Evolutionary conservation across 768 basidiomycete genomes (phyloP), one percentile per base, ranked within the genome.

Genomic region (Amyloporia xantha): DNA sequence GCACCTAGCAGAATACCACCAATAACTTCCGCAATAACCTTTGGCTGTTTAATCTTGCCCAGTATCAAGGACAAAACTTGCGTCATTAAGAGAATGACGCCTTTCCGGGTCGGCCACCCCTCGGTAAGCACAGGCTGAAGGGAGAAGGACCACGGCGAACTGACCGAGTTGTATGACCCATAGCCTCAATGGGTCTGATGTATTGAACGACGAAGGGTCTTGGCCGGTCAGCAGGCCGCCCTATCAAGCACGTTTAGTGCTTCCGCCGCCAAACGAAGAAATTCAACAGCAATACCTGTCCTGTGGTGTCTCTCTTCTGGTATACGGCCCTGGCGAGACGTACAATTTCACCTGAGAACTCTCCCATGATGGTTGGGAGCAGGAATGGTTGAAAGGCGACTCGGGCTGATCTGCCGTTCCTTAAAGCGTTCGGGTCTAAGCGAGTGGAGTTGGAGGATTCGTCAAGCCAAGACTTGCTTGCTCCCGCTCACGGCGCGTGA

Each of bases 1-100:
- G 61, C 66, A 72, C 87, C 87, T 11, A 95, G 74, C n/a, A 97
- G 57, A 54, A 97, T 92, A 6, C 95, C 94, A 4, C 88, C 92
- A 28, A 96, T 67, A 23, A 95, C 80, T 52, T 90, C 87, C 5
- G 86, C 83, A 23, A 89, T 89, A 41, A 90, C 87, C 59, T 79
- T 84, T 3, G 95, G 95, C 58, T 97, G 95, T 20, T 77, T 76
- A 27, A 95, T 67, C 63, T 76, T 86, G n/a, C 78, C 71, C 30
- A 97, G 72, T 2, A 64, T 71, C 13, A 91, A 74, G 1, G 82
- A 78, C n/a, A 93, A 77, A 19, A 88, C 54, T 60, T 86, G 87
- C 2, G 88, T 84, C 46, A 83, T 86, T 37, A 74, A 66, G 44
- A 99, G 77, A 68, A 98, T 96, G 53, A 97, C 75, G 42, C 84